Evolutionary conservation across 2,329 filamentous ascomycete species (phyloP).

Genomic region (Tolypocladium inflatum): DNA sequence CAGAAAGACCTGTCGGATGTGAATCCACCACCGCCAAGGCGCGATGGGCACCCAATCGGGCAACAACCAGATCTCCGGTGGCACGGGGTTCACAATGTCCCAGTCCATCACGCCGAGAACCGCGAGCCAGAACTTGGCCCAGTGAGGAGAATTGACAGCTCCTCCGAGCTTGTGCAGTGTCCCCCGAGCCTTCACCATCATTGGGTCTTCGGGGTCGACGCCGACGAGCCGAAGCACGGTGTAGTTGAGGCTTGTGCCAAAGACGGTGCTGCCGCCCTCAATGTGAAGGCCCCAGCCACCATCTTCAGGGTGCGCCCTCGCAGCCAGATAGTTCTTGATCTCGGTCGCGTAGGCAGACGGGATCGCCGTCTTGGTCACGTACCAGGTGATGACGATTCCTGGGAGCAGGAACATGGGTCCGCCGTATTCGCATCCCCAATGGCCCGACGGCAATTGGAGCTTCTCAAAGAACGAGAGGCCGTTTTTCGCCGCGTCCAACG

Average conservation of each 20-base stretch:
- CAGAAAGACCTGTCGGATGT: constrained; percentile 93
- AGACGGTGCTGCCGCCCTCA: constrained; percentile 84
- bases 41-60: constrained; percentile 86
- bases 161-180: constrained; percentile 81
- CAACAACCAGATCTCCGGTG: constrained; percentile 86
- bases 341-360: constrained; percentile 71
- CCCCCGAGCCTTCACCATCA: constrained; percentile 76
- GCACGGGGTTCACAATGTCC: constrained; percentile 91
- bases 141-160: constrained; percentile 76
- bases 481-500: constrained; percentile 72
- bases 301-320: constrained; percentile 73
- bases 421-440: constrained; percentile 97
- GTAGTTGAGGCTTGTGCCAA: constrained; percentile 88
- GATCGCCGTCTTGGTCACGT: constrained; percentile 81
- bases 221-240: constrained; percentile 71
- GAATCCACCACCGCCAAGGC: constrained; percentile 96
- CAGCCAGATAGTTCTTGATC: constrained; percentile 86
- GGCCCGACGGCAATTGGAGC: constrained; percentile 77
- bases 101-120: constrained; percentile 75
- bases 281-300: constrained; percentile 98
- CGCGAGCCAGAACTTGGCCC: constrained; percentile 94
- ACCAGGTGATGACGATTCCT: constrained; percentile 76
- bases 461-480: constrained; percentile 82
- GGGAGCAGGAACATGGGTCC: constrained; percentile 94
- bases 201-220: constrained; percentile 70